phyloP scores from a whole-genome alignment of 306 rosid genomes.

The Prunus davidiana region DNA sequence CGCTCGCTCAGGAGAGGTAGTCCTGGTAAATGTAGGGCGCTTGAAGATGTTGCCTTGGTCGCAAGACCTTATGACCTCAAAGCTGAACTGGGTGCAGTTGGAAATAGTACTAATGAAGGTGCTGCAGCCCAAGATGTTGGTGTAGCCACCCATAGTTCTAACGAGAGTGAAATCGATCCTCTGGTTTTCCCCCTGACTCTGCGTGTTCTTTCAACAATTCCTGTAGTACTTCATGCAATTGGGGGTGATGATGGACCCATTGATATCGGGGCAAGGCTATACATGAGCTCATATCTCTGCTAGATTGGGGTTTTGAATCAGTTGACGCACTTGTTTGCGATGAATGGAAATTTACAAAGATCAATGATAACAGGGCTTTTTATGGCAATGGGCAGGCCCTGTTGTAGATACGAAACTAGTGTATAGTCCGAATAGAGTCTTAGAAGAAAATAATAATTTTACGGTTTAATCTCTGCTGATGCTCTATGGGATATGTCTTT shows the following conservation, averaged over 20 bases:
- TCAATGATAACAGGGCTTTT: constrained; percentile 10
- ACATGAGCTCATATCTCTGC: constrained; percentile 65
- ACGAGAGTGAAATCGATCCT: constrained; percentile 46
- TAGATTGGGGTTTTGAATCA: constrained; percentile 28
- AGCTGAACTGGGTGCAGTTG: constrained; percentile 20
- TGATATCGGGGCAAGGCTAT: constrained; percentile 75
- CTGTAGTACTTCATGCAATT: constrained; percentile 73
- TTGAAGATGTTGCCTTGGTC: constrained; percentile 62
- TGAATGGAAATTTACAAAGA: constrained; percentile 1
- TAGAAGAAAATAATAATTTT: constrained; percentile 23
- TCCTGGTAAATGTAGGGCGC: constrained; percentile 57
- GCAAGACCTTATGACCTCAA: constrained; percentile 49
- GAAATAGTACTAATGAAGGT: constrained; percentile 20
- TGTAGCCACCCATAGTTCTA: constrained; percentile 17
- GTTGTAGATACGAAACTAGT: constrained; percentile 36
- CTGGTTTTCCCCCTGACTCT: constrained; percentile 64
- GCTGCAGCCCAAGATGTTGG: constrained; percentile 12
- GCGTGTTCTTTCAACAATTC: constrained; percentile 61
- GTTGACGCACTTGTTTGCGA: constrained; percentile 2
- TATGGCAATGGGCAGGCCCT: constrained; percentile 1
- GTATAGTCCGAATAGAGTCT: constrained; percentile 31
- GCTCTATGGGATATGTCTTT: constrained; percentile 24
- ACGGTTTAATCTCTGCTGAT: constrained; percentile 24
- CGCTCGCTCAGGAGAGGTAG: constrained; percentile 45
- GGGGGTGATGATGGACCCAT: constrained; percentile 88